Evolutionary conservation across 768 basidiomycete species (phyloP), one percentile per base, ranked within the genome.

Genomic region (Exidia glandulosa): DNA sequence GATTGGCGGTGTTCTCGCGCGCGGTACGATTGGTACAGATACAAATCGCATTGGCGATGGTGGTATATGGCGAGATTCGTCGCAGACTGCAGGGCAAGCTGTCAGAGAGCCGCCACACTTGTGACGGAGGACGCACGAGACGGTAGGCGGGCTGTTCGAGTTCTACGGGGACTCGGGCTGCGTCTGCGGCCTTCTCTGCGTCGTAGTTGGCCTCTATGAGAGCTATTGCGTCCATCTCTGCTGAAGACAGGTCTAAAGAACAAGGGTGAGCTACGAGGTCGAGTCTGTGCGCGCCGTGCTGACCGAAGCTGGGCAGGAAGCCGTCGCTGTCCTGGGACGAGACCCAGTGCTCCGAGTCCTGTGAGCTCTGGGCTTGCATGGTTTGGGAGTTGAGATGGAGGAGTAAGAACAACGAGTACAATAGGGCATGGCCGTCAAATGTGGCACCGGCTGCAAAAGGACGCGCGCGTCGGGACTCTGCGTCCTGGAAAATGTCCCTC

Each of bases 1-100:
- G 50, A 59, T 56, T 34, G n/a, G n/a, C n/a, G n/a, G n/a, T n/a
- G 56, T n/a, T 37, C 16, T 27, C 37, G 25, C 23, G 64, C 65
- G 62, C 75, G 66, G 64, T 77, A 78, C 34, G 71, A 68, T 55
- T 77, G 75, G 66, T 79, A 74, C 37, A 80, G 70, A 63, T 74
- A 79, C 9, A 79, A 69, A 59, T 79, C 76, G 62, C 80, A 80
- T 60, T 71, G 73, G 58, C 75, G 68, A 61, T 80, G 77, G 63
- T 80, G 76, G 60, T 79, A 69, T 10, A 66, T 69, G 36, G 78
- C 78, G 33, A 80, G 72, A 60, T 77, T 76, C 4, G 79, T 80
- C 9, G 78, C 78, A 19, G 78, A 59, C 50, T 54, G 50, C 9
- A 19, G 50, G n/a, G 30, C n/a, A n/a, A n/a, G 19, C 27, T 6